Percentiles rank a stretch among this genome's conserved stretches.
Conservation (phyloP, 768 basidiomycete species). For the Floccularia luteovirens region DNA sequence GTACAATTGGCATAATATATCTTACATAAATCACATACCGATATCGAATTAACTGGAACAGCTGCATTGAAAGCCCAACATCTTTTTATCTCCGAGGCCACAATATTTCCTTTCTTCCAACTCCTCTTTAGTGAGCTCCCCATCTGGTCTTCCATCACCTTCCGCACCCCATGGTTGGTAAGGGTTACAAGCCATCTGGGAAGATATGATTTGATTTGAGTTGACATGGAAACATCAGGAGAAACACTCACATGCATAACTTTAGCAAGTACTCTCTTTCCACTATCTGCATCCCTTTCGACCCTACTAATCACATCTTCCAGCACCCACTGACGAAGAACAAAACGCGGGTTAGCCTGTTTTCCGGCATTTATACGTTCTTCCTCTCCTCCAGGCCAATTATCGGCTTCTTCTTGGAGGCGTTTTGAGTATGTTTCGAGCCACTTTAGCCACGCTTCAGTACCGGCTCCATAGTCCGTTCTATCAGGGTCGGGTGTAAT, state of each 20-base stretch:
- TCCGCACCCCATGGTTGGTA: constrained; percentile 88
- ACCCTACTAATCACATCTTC: constrained; percentile 84
- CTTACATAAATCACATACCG: no score
- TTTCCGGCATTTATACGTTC: constrained; percentile 44
- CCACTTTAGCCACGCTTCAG: constrained; percentile 54
- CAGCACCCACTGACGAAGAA: constrained; percentile 91
- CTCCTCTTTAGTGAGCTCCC: constrained; percentile 46
- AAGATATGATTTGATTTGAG: constrained; percentile 1
- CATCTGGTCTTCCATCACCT: constrained; percentile 33
- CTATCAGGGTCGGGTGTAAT: constrained; percentile 37
- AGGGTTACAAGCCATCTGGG: constrained; percentile 82
- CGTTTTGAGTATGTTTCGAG: constrained; percentile 53
- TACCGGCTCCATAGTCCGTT: constrained; percentile 37
- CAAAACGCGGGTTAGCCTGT: constrained; percentile 80
- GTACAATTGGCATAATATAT: no score
- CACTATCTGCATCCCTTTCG: constrained; percentile 55
- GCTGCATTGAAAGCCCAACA: constrained; percentile 91
- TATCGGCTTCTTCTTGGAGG: constrained; percentile 36
- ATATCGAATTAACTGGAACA: constrained; percentile 88
- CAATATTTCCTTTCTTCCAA: constrained; percentile 72
- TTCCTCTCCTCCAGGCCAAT: constrained; percentile 10
- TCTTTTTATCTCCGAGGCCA: constrained; percentile 61
- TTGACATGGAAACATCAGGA: constrained; percentile 1
- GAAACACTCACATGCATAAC: constrained; percentile 63
- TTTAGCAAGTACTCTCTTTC: constrained; percentile 66